These are phyloP conservation scores for Kuraishia floccosa DNA, from an alignment of 805 yeast genomes.

Conservation along the genomic window DNA sequence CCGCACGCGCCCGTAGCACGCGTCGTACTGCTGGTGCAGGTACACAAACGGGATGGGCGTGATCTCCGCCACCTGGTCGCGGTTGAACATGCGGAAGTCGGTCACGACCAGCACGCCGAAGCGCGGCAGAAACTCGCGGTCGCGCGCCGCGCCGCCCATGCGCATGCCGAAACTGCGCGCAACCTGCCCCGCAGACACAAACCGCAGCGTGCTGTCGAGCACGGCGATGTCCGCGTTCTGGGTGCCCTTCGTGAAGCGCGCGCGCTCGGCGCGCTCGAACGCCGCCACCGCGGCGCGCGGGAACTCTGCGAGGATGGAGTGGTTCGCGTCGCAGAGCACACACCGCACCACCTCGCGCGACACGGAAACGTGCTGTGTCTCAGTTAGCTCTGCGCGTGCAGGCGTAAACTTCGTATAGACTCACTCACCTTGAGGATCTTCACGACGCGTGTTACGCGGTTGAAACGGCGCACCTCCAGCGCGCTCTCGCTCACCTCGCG, in stretches of 20 bases:
- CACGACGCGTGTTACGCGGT: background rate
- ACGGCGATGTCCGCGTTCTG: slow-evolving; percentile 16
- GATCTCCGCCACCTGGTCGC: slow-evolving; percentile 3
- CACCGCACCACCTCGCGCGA: background rate
- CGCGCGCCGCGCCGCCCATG: slow-evolving; percentile 4
- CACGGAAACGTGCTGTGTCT: background rate
- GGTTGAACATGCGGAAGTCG: slow-evolving; percentile 4
- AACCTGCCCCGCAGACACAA: slow-evolving; percentile 7
- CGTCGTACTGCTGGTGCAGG: no score
- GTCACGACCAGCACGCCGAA: slow-evolving; percentile 3
- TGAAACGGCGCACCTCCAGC: background rate
- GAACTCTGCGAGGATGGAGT: slow-evolving; percentile 6
- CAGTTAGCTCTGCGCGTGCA: background rate
- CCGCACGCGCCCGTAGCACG: no score
- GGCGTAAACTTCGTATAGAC: no score
- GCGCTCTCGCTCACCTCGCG: background rate
- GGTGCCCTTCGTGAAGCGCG: slow-evolving; percentile 23
- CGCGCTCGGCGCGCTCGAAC: slow-evolving; percentile 20
- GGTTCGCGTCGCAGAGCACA: slow-evolving; percentile 4
- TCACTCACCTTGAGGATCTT: background rate
- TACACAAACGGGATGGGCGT: slow-evolving; percentile 2
- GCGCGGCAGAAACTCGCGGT: background rate
- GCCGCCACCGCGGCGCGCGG: slow-evolving; percentile 6
- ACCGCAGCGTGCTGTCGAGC: slow-evolving; percentile 14
- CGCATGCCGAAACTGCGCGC: slow-evolving; percentile 2